Percentiles rank a stretch among this genome's conserved stretches.
Conservation (phyloP, 1,284 basidiomycete genomes). For the Apiotrichum porosum region DNA sequence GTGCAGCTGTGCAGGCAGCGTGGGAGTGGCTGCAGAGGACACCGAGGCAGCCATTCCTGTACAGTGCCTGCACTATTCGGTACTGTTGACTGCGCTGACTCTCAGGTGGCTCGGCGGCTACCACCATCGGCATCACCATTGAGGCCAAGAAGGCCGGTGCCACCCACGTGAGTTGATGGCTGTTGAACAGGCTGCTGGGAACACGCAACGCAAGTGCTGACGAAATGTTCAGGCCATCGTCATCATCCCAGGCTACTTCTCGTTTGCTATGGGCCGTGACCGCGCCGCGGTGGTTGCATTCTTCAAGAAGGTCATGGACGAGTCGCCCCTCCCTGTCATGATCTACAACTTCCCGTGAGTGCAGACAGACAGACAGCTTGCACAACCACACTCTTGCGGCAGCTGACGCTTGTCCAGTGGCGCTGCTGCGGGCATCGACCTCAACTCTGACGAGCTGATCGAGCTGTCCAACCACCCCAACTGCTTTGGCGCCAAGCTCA, state of each 20-base stretch:
- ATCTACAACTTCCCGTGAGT: constrained; percentile 80
- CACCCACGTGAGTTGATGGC: too few relatives aligned
- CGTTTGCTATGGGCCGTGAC: constrained; percentile 51
- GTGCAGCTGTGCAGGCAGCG: background rate
- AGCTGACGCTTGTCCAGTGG: constrained; percentile 26
- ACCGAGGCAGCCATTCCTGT: too few relatives aligned
- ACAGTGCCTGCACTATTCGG: too few relatives aligned
- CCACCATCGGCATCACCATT: constrained; percentile 70
- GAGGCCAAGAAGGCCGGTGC: constrained; percentile 79
- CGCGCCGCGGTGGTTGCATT: constrained; percentile 49
- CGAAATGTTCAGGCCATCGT: too few relatives aligned
- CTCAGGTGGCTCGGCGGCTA: constrained; percentile 59
- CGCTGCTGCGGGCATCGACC: constrained; percentile 72
- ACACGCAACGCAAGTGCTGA: too few relatives aligned
- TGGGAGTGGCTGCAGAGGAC: background rate
- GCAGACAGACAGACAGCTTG: constrained; percentile 7
- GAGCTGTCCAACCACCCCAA: constrained; percentile 73
- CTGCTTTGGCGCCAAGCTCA: constrained; percentile 82
- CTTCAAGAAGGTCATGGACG: constrained; percentile 65
- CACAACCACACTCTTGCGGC: background rate
- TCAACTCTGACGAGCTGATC: constrained; percentile 74
- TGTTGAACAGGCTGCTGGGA: too few relatives aligned
- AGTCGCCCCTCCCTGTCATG: constrained; percentile 77
- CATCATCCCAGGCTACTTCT: constrained; percentile 50
- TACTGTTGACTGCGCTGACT: background rate